phyloP scores from a whole-genome alignment of 768 basidiomycete genomes.

The Suillus fuscotomentosus region DNA sequence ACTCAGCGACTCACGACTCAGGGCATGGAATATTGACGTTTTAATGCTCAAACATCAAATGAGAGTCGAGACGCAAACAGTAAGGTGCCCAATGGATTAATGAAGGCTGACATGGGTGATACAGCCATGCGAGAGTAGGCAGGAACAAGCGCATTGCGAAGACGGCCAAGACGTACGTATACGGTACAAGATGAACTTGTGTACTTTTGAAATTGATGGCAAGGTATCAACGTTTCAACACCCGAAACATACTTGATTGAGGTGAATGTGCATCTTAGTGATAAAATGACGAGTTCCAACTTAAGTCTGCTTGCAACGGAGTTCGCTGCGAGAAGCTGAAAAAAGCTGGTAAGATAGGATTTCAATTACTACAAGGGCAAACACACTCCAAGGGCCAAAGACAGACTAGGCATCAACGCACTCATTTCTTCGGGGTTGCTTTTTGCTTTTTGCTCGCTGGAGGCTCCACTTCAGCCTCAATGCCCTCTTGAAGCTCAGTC shows the following conservation, averaged over 20 bases:
- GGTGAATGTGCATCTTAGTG: not conserved
- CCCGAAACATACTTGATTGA: not conserved
- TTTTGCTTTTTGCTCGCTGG: constrained; percentile 12
- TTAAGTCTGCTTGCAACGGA: not conserved
- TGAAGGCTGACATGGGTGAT: not conserved
- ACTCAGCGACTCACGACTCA: too few relatives aligned
- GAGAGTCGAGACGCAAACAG: not conserved
- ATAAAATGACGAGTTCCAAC: not conserved
- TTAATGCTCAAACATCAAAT: not conserved
- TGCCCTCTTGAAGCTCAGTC: constrained; percentile 23
- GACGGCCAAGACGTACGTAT: not conserved
- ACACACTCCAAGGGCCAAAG: not conserved
- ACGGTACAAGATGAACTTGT: not conserved
- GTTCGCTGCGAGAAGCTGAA: not conserved
- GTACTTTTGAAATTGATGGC: not conserved
- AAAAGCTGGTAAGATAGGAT: not conserved
- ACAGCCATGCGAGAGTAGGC: not conserved
- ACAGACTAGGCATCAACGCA: not conserved
- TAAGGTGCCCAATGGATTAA: not conserved
- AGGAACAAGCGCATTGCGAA: not conserved
- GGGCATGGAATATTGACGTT: too few relatives aligned
- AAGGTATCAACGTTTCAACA: not conserved
- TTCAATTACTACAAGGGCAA: not conserved
- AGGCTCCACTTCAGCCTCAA: constrained; percentile 28
- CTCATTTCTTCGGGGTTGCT: constrained; percentile 5